Conservation (phyloP, 2,329 filamentous ascomycete species). For the Apiospora pterosperma region DNA sequence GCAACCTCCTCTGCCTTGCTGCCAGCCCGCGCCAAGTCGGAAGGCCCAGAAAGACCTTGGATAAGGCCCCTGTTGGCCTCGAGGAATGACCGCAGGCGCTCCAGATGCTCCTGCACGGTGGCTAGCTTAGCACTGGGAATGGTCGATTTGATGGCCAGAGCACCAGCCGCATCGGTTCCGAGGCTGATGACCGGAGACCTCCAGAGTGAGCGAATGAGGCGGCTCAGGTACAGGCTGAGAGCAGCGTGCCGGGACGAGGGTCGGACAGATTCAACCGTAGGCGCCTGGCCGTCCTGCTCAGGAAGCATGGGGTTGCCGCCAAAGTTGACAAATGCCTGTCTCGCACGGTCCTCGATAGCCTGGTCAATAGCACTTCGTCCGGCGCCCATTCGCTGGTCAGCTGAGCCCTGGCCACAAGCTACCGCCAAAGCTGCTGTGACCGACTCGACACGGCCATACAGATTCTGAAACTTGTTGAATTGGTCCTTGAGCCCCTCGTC, state of each 20-base stretch:
- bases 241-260: constrained; percentile 89
- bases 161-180: constrained; percentile 49
- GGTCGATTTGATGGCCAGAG: constrained; percentile 62
- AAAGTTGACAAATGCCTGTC: constrained; percentile 86
- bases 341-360: constrained; percentile 78
- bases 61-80: constrained; percentile 87
- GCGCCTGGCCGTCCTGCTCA: constrained; percentile 68
- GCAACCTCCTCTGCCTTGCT: constrained; percentile 90
- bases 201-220: constrained; percentile 89
- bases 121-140: constrained; percentile 67
- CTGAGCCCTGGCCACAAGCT: constrained; percentile 84
- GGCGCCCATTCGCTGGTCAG: constrained; percentile 66
- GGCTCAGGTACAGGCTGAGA: constrained; percentile 80
- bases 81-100: constrained; percentile 77
- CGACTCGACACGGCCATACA: constrained; percentile 85
- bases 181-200: constrained; percentile 68
- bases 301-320: constrained; percentile 84
- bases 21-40: constrained; percentile 72
- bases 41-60: constrained; percentile 87
- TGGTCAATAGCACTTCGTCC: constrained; percentile 76
- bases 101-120: constrained; percentile 75
- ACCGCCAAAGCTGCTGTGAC: constrained; percentile 90
- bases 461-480: constrained; percentile 76
- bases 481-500: constrained; percentile 80
- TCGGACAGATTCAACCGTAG: constrained; percentile 76